Conservation (phyloP, 202 grass and related monocot species). For the Brachypodium distachyon region DNA sequence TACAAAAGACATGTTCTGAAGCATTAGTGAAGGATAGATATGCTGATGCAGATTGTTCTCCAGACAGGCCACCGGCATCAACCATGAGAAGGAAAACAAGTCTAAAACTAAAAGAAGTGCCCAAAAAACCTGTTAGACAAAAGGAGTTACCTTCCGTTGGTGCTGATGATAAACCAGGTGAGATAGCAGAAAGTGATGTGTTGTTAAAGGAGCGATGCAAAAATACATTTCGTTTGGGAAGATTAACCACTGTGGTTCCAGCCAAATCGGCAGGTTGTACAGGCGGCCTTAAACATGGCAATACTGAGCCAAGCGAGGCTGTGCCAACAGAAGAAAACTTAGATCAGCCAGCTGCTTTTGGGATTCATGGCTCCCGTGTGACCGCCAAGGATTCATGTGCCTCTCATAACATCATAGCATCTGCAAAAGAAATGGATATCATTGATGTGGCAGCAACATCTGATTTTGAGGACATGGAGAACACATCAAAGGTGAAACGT, state of each 20-base stretch:
- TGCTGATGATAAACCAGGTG: slow-evolving; percentile 20
- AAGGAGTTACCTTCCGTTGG: slow-evolving; percentile 12
- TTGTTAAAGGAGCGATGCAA: not conserved
- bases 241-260: not conserved
- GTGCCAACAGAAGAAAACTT: slow-evolving; percentile 21
- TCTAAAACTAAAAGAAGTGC: slow-evolving; percentile 22
- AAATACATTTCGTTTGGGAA: slow-evolving; percentile 5
- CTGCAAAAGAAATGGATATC: slow-evolving; percentile 23
- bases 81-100: slow-evolving; percentile 34
- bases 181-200: slow-evolving; percentile 7
- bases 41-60: slow-evolving; percentile 19
- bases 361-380: not conserved
- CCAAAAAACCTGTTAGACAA: slow-evolving; percentile 22
- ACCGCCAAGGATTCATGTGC: not conserved
- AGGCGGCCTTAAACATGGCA: slow-evolving; percentile 12
- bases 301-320: slow-evolving; percentile 9
- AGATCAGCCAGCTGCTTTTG: slow-evolving; percentile 12
- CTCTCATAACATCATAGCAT: slow-evolving; percentile 2
- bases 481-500: slow-evolving; percentile 27
- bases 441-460: slow-evolving; percentile 9
- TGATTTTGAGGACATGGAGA: slow-evolving; percentile 17
- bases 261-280: not conserved
- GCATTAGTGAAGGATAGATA: slow-evolving; percentile 32
- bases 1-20: slow-evolving; percentile 30
- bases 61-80: slow-evolving; percentile 18